Evolutionary conservation across 495 filamentous ascomycete species (phyloP), one percentile per base, ranked within the genome.

Genomic region (Daldinia grandis): DNA sequence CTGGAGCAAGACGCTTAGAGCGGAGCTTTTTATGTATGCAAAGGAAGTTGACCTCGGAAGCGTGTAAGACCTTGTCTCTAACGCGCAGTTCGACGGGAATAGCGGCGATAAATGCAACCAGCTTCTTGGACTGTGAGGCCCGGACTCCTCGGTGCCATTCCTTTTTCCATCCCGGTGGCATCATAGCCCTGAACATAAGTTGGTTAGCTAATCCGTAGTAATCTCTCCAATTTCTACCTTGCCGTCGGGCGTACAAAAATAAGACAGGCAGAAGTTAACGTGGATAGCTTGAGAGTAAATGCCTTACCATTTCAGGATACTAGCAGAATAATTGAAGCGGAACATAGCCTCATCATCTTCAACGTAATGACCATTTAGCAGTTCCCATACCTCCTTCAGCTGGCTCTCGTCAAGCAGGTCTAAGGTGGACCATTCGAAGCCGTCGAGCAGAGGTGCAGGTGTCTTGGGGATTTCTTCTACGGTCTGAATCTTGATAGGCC

Each of bases 21-120:
- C 96, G 92, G 8, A 99, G 88, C 80, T 98, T 98, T 84, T 97
- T 98, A 85, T 98, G 96, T 68, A 98, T 88, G 77, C 93, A 96
- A 58, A 99, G 91, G 83, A 97, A 98, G 81, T 99, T 98, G 81
- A 98, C 94, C 77, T 99, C 95, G 33, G 91, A 94, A 60, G 90
- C 89, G 58, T 89, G 88, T 71, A 98, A 78, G 51, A 85, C 80
- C 54, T 91, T 91, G 51, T 89, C 83, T 28, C 94, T 92, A 21
- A 98, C 90, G 54, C 91, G 92, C 28, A 98, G 80, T 51, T 88
- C 84, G 47, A 93, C 88, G 1, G 96, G 95, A 7, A 97, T 91
- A 69, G 92, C 95, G 47, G 92, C 95, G 65, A 99, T 98, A 77
- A 97, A 98, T 51, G 93, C 95, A 60, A 97, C 93, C 15, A 99